phyloP scores from a whole-genome alignment of 2,329 filamentous ascomycete genomes.

The Phaeomoniella chlamydospora region DNA sequence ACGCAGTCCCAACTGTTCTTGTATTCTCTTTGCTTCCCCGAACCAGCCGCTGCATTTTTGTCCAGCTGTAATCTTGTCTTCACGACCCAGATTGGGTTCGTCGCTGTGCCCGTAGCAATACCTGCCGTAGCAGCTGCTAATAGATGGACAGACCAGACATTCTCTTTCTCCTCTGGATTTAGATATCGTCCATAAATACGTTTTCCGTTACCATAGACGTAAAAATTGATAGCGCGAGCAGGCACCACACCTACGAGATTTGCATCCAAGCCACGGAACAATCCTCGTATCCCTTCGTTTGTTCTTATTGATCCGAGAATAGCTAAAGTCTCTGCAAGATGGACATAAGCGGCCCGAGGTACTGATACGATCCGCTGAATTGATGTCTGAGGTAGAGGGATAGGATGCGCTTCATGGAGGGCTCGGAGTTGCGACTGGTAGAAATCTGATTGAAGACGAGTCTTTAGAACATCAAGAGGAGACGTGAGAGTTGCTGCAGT shows the following conservation, averaged over 20 bases:
- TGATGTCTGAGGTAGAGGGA: constrained; percentile 34
- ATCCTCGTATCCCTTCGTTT: constrained; percentile 66
- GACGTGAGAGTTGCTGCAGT: constrained; percentile 84
- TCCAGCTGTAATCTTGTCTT: constrained; percentile 89
- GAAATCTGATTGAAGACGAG: constrained; percentile 83
- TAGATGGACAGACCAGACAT: constrained; percentile 48
- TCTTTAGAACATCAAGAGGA: constrained; percentile 87
- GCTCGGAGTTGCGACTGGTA: constrained; percentile 73
- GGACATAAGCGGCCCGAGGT: constrained; percentile 51
- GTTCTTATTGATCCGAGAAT: constrained; percentile 71
- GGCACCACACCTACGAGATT: constrained; percentile 84
- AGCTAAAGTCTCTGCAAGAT: constrained; percentile 73
- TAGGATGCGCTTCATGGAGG: constrained; percentile 43
- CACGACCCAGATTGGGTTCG: constrained; percentile 92
- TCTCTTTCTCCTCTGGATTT: constrained; percentile 40
- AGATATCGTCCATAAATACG: constrained; percentile 60
- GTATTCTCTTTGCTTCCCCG: constrained; percentile 52
- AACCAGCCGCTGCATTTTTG: constrained; percentile 56
- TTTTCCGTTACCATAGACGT: constrained; percentile 85
- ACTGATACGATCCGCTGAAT: constrained; percentile 40
- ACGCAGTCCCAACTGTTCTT: constrained; percentile 81
- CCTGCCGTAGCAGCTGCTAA: constrained; percentile 63
- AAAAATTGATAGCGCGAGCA: constrained; percentile 85
- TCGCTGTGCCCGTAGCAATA: constrained; percentile 75
- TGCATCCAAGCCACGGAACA: constrained; percentile 87